A percentile compares a stretch with the other conserved stretches of the same genome.
Conservation (phyloP, 768 basidiomycete species). For the Lactarius hatsudake region DNA sequence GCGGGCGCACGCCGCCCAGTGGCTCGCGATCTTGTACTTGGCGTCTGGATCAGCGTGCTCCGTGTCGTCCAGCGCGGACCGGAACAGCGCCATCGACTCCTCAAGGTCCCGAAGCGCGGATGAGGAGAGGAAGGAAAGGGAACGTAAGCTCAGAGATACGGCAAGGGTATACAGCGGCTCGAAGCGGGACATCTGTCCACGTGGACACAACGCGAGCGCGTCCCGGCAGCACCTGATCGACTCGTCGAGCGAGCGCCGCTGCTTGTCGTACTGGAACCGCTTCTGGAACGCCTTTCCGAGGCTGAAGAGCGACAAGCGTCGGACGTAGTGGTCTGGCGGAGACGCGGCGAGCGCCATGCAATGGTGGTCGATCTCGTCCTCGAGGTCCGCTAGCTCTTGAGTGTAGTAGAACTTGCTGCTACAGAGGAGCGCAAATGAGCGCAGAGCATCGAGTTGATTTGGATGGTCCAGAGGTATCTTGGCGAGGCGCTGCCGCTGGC, state of each 20-base stretch:
- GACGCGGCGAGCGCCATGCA: conserved; percentile 11
- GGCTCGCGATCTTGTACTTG: conserved; percentile 4
- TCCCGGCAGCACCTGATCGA: conserved; percentile 11
- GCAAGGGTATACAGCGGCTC: conserved; percentile 10
- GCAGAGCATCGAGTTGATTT: conserved; percentile 7
- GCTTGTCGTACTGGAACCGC: background rate
- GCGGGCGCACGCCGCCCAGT: conserved; percentile 2
- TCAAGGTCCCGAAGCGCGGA: background rate
- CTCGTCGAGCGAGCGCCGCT: background rate
- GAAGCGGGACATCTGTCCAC: conserved; percentile 17
- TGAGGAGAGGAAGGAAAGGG: background rate
- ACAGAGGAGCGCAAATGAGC: background rate
- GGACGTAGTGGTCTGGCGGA: conserved; percentile 3
- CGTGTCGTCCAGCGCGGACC: background rate
- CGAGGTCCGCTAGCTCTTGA: conserved; percentile 1
- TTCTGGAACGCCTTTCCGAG: conserved; percentile 3
- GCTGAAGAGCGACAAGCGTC: conserved; percentile 5
- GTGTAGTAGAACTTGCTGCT: background rate
- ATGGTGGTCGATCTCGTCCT: conserved; percentile 8
- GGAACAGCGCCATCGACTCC: conserved; percentile 12
- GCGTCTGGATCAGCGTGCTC: background rate
- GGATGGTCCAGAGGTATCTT: background rate
- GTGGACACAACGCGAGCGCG: conserved; percentile 9
- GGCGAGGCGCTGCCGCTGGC: background rate
- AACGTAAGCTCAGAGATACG: conserved; percentile 1